These are phyloP conservation scores for Zygotorulaspora danielsina DNA, from an alignment of 805 yeast genomes.

Conservation along the genomic window DNA sequence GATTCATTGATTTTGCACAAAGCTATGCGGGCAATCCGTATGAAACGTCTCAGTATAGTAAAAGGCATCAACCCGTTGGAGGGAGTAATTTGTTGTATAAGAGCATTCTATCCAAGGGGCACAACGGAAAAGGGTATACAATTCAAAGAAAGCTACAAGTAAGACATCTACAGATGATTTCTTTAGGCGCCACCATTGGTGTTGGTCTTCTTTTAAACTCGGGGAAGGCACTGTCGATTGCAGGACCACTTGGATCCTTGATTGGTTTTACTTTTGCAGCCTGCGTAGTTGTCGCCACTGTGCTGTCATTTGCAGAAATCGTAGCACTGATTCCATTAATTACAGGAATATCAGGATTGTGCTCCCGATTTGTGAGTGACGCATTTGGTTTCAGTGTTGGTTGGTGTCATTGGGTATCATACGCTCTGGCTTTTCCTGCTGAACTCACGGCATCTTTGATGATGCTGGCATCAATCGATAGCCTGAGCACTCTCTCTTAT, in stretches of 20 bases:
- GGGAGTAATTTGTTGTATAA: background rate
- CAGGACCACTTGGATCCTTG: conserved; percentile 74
- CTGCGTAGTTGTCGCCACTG: conserved; percentile 58
- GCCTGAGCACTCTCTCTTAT: conserved; percentile 45
- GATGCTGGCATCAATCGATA: conserved; percentile 63
- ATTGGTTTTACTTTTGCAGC: conserved; percentile 66
- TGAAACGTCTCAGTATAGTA: conserved; percentile 1
- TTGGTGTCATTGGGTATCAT: conserved; percentile 69
- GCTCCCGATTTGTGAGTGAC: conserved; percentile 71
- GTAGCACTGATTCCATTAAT: conserved; percentile 74
- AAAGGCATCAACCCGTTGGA: too few species aligned
- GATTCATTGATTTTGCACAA: conserved; percentile 8
- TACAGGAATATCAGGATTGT: conserved; percentile 71
- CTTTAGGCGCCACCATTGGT: conserved; percentile 74
- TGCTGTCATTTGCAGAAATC: conserved; percentile 77
- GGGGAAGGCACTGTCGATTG: conserved; percentile 67
- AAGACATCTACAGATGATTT: conserved; percentile 71
- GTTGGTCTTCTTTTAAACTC: conserved; percentile 68
- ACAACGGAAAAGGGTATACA: conserved; percentile 14
- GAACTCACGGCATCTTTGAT: conserved; percentile 79
- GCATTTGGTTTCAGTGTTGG: conserved; percentile 75
- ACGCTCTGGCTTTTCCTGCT: conserved; percentile 68
- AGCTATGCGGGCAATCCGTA: conserved; percentile 2
- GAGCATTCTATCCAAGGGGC: background rate
- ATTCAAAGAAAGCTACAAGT: conserved; percentile 55